These are phyloP conservation scores for Pestalotiopsis fici DNA, from an alignment of 2,329 filamentous ascomycete genomes.

Conservation along the genomic window DNA sequence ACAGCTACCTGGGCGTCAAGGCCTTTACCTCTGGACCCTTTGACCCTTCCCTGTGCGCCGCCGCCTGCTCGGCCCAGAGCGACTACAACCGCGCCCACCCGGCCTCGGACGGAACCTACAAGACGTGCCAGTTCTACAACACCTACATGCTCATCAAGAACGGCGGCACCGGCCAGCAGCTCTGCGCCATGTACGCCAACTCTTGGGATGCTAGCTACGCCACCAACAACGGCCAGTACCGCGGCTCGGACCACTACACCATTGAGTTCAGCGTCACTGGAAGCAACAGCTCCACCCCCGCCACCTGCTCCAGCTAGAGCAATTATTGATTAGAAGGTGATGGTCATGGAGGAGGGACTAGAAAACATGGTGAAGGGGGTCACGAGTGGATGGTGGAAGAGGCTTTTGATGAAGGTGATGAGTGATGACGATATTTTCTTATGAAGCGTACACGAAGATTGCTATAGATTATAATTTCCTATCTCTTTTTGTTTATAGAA, in stretches of 20 bases:
- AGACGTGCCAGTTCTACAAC: conserved; percentile 24
- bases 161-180: conserved; percentile 27
- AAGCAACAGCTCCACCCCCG: conserved; percentile 16
- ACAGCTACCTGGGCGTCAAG: conserved; percentile 29
- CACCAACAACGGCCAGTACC: conserved; percentile 17
- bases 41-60: conserved; percentile 27
- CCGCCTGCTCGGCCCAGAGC: conserved; percentile 27
- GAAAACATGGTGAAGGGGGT: neutral
- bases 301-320: neutral
- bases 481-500: neutral
- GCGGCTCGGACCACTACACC: conserved; percentile 28
- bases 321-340: too few species aligned
- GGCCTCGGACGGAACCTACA: conserved; percentile 17
- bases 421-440: neutral
- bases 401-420: neutral
- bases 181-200: conserved; percentile 14
- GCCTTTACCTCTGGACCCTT: conserved; percentile 28
- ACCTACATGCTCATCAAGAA: conserved; percentile 28
- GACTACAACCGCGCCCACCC: conserved; percentile 25
- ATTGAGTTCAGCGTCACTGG: conserved; percentile 24
- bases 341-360: too few species aligned
- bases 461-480: neutral
- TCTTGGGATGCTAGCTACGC: conserved; percentile 18
- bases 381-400: neutral
- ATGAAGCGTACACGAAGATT: neutral